Conservation (phyloP, 768 basidiomycete genomes). For the Amylocystis lapponica region DNA sequence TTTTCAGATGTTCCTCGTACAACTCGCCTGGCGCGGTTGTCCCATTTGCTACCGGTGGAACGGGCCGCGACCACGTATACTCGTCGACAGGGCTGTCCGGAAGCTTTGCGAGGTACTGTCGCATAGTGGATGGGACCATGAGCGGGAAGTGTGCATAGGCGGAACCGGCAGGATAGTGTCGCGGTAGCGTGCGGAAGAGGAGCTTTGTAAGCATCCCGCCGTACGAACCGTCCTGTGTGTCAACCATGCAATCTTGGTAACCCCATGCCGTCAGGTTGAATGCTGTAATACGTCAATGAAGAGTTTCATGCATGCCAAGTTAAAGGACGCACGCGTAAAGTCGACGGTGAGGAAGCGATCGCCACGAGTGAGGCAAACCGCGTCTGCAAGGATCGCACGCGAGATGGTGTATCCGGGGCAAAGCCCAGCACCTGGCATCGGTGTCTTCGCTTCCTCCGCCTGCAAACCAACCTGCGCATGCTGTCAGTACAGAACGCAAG, state of each 20-base stretch:
- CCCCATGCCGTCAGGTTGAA: slow-evolving; percentile 78
- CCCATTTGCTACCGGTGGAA: background rate
- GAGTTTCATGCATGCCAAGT: background rate
- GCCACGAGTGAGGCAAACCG: slow-evolving; percentile 64
- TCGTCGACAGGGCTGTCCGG: slow-evolving; percentile 29
- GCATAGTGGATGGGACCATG: slow-evolving; percentile 51
- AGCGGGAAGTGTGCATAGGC: slow-evolving; percentile 81
- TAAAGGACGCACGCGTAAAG: slow-evolving; percentile 59
- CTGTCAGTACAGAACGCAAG: background rate
- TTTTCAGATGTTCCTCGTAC: background rate
- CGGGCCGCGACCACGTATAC: slow-evolving; percentile 59
- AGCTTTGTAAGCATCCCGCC: slow-evolving; percentile 73
- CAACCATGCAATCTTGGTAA: slow-evolving; percentile 61
- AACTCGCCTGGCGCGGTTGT: background rate
- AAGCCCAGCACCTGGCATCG: slow-evolving; percentile 64
- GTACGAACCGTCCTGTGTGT: slow-evolving; percentile 61
- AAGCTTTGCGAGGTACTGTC: slow-evolving; percentile 31
- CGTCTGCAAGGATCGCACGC: slow-evolving; percentile 78
- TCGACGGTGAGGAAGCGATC: slow-evolving; percentile 77
- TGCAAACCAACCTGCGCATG: slow-evolving; percentile 20
- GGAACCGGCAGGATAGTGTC: slow-evolving; percentile 58
- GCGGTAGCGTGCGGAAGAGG: slow-evolving; percentile 65
- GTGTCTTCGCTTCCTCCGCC: slow-evolving; percentile 64
- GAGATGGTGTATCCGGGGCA: slow-evolving; percentile 84
- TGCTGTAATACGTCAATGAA: slow-evolving; percentile 32